These are phyloP conservation scores for Oenanthe sinensis DNA, from an alignment of 129 eudicot species.

Conservation along the genomic window DNA sequence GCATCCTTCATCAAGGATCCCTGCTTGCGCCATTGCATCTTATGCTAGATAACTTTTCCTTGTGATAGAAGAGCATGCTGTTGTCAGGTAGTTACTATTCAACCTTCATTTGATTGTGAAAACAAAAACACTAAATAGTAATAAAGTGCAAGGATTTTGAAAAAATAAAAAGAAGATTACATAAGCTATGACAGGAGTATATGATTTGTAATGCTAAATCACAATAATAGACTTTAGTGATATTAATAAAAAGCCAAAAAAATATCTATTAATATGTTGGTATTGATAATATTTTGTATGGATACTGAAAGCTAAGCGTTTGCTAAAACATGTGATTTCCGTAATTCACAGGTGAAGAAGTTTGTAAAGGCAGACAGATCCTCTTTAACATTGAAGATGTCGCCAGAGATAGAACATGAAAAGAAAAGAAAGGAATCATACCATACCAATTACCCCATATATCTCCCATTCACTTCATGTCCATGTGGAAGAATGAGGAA, in stretches of 20 bases:
- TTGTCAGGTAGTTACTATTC: too few species aligned
- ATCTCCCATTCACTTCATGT: background rate
- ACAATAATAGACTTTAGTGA: too few species aligned
- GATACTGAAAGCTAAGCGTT: background rate
- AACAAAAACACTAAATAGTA: too few species aligned
- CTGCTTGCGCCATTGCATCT: too few species aligned
- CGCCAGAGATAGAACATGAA: background rate
- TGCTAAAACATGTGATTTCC: background rate
- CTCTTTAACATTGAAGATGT: background rate
- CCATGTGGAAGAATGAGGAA: background rate
- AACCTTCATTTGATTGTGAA: too few species aligned
- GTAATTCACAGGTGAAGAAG: background rate
- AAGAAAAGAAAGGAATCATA: slow-evolving; percentile 1
- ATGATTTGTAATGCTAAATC: too few species aligned
- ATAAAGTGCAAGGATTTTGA: too few species aligned
- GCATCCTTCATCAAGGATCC: too few species aligned
- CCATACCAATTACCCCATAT: background rate
- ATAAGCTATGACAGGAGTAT: too few species aligned
- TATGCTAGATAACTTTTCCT: too few species aligned
- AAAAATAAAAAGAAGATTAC: too few species aligned
- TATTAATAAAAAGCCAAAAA: background rate
- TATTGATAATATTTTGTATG: background rate
- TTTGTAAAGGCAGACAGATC: background rate
- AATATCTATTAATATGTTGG: background rate
- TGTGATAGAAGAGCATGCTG: too few species aligned